Evolutionary conservation across 345 rosid species (phyloP), one percentile per base, ranked within the genome.

Genomic region (Eucalyptus marginata): DNA sequence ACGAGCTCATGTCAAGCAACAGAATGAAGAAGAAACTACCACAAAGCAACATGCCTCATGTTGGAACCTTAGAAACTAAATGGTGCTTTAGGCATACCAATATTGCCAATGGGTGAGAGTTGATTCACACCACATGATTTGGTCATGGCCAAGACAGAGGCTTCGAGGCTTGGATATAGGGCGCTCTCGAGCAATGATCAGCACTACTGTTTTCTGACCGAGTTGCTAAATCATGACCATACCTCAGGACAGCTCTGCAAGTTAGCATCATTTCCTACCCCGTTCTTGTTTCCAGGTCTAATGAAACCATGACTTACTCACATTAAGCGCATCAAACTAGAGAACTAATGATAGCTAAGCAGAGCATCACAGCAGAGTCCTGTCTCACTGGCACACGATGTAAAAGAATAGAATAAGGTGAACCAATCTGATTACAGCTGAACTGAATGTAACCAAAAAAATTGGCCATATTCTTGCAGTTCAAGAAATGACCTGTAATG

Each of bases 81-180:
- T 10, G 46, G 46, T 29, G 36, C 18, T 29, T 13, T 13, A 64
- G 33, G 71, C 71, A n/a, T 14, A 29, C 36, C 71, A 31, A 64
- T 29, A 18, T 71, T 71, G 44, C 81, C 46, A 33, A 33, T 18
- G 81, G 44, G 12, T 17, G 46, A 71, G 81, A 71, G 81, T 36
- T 71, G 25, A 71, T 40, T 71, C 81, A 33, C 27, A 7, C 46
- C 46, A 71, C 81, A 18, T 33, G 44, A 68, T 68, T 33, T 33
- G 81, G 81, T 68, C 81, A 33, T 68, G 81, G 81, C 44, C 81
- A 36, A 71, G 81, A 36, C 46, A 36, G 81, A 71, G 81, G 81
- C 81, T 33, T 71, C 0, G 27, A 71, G 81, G 81, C 81, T 33
- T 71, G 81, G 81, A 36, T 18, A 36, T 71, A 71, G 14, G 18